Evolutionary conservation across 768 basidiomycete species (phyloP), one percentile per base, ranked within the genome.

Genomic region (Cystobasidium onofrii): DNA sequence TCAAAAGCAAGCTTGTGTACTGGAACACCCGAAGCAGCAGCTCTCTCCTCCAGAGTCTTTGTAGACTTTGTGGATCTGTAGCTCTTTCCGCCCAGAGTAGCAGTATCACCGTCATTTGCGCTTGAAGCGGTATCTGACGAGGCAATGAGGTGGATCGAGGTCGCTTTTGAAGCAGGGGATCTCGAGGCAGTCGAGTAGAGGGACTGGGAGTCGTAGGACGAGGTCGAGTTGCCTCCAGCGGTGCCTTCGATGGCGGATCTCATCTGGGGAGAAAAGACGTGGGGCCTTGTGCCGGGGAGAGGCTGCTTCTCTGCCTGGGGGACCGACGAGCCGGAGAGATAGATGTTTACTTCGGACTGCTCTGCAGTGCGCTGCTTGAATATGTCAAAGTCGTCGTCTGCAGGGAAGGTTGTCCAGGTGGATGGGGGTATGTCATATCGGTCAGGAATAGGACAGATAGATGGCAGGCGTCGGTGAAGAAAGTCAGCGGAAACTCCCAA

Each of bases 1-100:
- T 79, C 77, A 54, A 79, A 79, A 72, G 78, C 77, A 73, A 78
- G 76, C 74, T 78, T 78, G 71, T 79, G 78, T 60, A 78, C 76
- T 4, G 78, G 78, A 6, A 78, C 74, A 7, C 76, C 76, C 3
- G 77, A 77, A 18, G 76, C 73, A 15, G 34, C 55, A n/a, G 74
- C 57, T 18, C 54, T 57, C 43, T 39, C 61, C 20, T 41, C 60
- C 4, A 72, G 9, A 23, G 55, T 74, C 70, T 73, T 75, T n/a
- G 50, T 46, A n/a, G 73, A 60, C 54, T 74, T 75, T 4, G 73
- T 72, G 0, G 69, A 50, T 18, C 60, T 29, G 25, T 25, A 43
- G 57, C 67, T 66, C 27, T 31, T 65, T 2, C 71, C 78, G 6
- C 78, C 79, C 50, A 76, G 74, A 17, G 73, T 65, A 10, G 75